These are phyloP conservation scores for Carex littledalei DNA, from an alignment of 176 grass and related monocot genomes.

Conservation along the genomic window DNA sequence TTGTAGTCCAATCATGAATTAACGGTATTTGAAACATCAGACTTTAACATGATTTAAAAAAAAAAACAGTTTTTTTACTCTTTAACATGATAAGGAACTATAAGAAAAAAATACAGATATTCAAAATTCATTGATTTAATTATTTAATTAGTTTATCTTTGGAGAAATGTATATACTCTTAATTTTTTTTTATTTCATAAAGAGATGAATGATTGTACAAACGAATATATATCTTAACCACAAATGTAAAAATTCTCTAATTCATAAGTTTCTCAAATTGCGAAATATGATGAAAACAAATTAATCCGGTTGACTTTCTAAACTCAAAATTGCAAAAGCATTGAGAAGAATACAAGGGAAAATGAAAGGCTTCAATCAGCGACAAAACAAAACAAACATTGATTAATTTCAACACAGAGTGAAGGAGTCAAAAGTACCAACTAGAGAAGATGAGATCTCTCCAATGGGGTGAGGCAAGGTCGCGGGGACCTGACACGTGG, in stretches of 20 bases:
- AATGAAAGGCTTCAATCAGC: not conserved
- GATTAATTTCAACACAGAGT: not conserved
- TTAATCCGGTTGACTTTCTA: not conserved
- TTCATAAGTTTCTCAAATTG: not conserved
- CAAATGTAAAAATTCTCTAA: not conserved
- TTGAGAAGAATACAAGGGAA: not conserved
- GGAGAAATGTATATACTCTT: not conserved
- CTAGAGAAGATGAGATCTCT: slow-evolving; percentile 75
- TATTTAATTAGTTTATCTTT: not conserved
- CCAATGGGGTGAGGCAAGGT: slow-evolving; percentile 77
- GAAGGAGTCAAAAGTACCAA: slow-evolving; percentile 29
- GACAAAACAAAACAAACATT: not conserved
- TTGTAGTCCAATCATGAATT: not conserved
- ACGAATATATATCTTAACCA: not conserved
- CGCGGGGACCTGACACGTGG: slow-evolving; percentile 65
- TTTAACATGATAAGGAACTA: too few relatives aligned
- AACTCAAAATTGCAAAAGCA: not conserved
- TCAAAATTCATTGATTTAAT: not conserved
- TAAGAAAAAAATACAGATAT: too few relatives aligned
- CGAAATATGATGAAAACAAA: not conserved
- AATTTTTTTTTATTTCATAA: not conserved
- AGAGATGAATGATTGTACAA: not conserved
- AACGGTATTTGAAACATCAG: not conserved
- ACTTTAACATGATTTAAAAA: not conserved
- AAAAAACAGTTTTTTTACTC: not conserved